A percentile compares a stretch with the other conserved stretches of the same genome.
phyloP scores from a whole-genome alignment of 2,329 filamentous ascomycete genomes.

The Chaetomiaceae sp. region DNA sequence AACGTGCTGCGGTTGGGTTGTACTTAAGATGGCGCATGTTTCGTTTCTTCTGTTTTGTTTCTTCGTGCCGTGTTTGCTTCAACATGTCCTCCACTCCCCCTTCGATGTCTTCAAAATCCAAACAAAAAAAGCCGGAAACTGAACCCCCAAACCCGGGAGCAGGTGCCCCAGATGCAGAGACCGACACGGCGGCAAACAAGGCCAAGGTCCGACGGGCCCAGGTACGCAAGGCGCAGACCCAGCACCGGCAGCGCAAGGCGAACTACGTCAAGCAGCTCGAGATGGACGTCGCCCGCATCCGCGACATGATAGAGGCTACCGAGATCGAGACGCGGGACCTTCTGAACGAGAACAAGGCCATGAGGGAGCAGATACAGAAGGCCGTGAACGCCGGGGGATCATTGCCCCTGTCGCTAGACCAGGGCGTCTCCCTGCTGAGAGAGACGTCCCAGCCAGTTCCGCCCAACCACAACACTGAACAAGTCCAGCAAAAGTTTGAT shows the following conservation, averaged over 20 bases:
- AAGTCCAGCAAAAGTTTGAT: constrained; percentile 30
- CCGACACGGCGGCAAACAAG: constrained; percentile 34
- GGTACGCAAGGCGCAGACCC: constrained; percentile 50
- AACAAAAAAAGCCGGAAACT: neutral
- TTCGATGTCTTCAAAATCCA: constrained; percentile 3
- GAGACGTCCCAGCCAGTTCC: constrained; percentile 25
- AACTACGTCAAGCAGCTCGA: constrained; percentile 53
- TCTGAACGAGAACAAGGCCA: constrained; percentile 39
- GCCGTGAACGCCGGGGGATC: neutral
- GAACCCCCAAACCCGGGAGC: too few species aligned
- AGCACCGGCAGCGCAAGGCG: constrained; percentile 53
- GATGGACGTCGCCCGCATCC: constrained; percentile 44
- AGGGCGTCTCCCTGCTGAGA: constrained; percentile 28
- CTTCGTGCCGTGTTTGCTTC: neutral
- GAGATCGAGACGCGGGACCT: constrained; percentile 39
- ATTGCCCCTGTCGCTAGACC: constrained; percentile 6
- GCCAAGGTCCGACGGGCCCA: constrained; percentile 46
- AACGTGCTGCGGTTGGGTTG: neutral
- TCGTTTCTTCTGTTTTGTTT: neutral
- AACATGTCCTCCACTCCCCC: neutral
- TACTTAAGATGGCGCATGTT: neutral
- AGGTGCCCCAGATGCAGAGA: constrained; percentile 1
- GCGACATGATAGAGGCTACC: constrained; percentile 42
- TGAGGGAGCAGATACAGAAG: constrained; percentile 9
- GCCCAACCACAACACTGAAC: neutral